Base-by-base conservation (phyloP, 1,284 basidiomycete species). In the Malassezia sympodialis region DNA sequence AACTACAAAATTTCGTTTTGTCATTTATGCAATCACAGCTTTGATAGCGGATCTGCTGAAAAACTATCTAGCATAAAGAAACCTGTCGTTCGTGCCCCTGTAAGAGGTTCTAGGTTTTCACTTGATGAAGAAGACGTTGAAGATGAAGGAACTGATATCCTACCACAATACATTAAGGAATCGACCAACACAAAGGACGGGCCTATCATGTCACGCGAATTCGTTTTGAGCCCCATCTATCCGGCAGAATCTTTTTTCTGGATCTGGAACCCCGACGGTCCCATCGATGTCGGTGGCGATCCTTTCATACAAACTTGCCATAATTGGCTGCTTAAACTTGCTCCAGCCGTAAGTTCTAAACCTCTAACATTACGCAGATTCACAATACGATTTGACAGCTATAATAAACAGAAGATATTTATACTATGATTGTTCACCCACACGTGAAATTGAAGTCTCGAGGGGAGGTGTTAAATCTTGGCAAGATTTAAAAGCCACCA, bases 231-330 rank as follows among this genome's bases (percentile, higher is more conserved):
- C 7, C 47, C 43, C 3, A 24, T 43, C 6, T 41, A 26, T 12
- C 8, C 15, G 14, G 32, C 27, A 4, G 50, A 43, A 2, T 19
- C 24, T 2, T 43, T 44, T 2, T 17, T 57, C 11, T 57, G 55
- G 49, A 24, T 52, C 4, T 57, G 55, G 55, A 46, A 46, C 8
- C 49, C 55, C 1, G 55, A 57, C 21, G 55, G 55, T 14, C 55
- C 55, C 1, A 30, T 57, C 8, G 55, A 57, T 31, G 2, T 8
- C 1, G 55, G 55, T 12, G 44, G 41, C 30, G 49, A 57, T 27
- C 35, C 28, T 5, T 57, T 41, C 19, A 37, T 52, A 0, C 50
- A 43, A 8, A 52, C 50, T 3, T 52, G 49, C 8, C 12, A 30
- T 17, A 50, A 57, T 27, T 57, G 55, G 55, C 26, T 57, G 2